Conservation (phyloP, 139 green algal genomes). For the Zygnema circumcarinatum region DNA sequence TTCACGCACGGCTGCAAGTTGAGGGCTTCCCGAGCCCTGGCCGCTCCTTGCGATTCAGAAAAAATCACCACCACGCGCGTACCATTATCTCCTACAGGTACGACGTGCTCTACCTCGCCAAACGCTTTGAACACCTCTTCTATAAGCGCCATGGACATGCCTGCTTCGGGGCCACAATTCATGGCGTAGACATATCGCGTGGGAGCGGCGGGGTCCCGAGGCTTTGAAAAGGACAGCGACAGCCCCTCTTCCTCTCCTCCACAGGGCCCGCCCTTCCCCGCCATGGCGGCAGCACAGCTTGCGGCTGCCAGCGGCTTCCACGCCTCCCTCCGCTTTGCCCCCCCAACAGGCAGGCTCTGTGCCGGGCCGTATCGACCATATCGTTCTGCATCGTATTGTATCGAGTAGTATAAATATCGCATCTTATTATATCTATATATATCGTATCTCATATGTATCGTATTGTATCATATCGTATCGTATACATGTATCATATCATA, state of each 20-base stretch:
- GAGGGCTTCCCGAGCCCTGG: neutral
- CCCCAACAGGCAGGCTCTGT: too few species aligned
- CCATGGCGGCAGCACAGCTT: too few species aligned
- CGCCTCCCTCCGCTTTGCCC: too few species aligned
- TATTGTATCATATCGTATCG: too few species aligned
- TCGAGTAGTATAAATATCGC: too few species aligned
- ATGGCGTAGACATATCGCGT: constrained; percentile 11
- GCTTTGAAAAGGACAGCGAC: neutral
- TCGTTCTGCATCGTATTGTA: too few species aligned
- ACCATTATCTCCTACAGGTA: neutral
- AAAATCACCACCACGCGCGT: neutral
- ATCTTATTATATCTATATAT: too few species aligned
- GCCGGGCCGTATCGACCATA: too few species aligned
- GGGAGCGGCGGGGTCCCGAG: neutral
- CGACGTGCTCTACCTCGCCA: neutral
- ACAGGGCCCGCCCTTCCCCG: too few species aligned
- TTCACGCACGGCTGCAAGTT: neutral
- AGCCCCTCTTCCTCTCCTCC: neutral
- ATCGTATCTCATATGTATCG: too few species aligned
- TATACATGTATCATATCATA: too few species aligned
- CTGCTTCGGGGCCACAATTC: constrained; percentile 8
- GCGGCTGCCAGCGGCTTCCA: too few species aligned
- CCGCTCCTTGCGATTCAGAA: neutral
- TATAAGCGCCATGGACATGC: neutral
- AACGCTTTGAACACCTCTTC: neutral